Percentiles rank a stretch among this genome's conserved stretches.
Evolutionary conservation across 306 rosid genomes (phyloP).

Genomic region (Luffa acutangula): DNA sequence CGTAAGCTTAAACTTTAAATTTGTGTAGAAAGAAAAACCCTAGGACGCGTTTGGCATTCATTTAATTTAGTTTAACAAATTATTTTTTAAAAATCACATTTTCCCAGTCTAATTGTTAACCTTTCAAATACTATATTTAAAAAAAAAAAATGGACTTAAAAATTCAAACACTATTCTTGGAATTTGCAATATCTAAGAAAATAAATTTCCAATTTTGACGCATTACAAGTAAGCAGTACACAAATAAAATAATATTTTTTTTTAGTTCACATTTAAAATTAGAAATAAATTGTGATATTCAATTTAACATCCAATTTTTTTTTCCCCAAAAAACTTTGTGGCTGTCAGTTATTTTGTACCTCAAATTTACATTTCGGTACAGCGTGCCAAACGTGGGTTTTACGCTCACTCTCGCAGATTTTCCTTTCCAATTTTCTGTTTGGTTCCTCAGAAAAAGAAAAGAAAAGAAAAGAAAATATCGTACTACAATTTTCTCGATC

Average conservation of each 20-base stretch:
- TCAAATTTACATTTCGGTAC: not conserved
- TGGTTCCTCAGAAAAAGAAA: not conserved
- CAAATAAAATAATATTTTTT: not conserved
- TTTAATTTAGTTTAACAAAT: not conserved
- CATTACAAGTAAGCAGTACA: too few relatives aligned
- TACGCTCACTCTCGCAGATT: not conserved
- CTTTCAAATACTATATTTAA: not conserved
- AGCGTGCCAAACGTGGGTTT: not conserved
- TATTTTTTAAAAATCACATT: not conserved
- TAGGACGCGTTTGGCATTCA: not conserved
- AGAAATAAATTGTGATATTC: too few relatives aligned
- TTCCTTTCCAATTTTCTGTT: not conserved
- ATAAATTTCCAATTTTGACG: not conserved
- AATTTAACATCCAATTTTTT: too few relatives aligned
- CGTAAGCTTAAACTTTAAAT: not conserved
- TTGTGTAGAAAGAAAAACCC: not conserved
- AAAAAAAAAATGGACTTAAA: not conserved
- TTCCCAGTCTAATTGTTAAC: not conserved
- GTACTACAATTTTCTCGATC: not conserved
- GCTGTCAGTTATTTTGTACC: not conserved
- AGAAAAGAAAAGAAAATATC: not conserved
- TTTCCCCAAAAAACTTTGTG: not conserved
- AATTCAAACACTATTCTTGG: not conserved
- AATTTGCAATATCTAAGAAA: not conserved
- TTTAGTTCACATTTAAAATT: too few relatives aligned